Conservation (phyloP, 495 filamentous ascomycete genomes). For the Parmelia sp. region DNA sequence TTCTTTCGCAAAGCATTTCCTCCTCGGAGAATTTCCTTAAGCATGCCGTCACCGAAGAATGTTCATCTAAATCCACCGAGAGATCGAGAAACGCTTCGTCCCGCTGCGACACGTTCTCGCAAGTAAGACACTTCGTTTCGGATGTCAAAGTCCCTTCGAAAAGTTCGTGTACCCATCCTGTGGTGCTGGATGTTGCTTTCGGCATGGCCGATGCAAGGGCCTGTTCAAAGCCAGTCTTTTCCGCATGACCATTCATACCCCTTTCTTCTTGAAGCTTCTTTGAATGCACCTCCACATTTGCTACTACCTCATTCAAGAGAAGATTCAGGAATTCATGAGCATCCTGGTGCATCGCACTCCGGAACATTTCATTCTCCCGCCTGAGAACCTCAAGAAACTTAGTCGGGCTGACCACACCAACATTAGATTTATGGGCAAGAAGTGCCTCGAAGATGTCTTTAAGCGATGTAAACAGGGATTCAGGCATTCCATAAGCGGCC, state of each 20-base stretch:
- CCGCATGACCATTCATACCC: conserved; percentile 39
- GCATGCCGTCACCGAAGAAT: conserved; percentile 94
- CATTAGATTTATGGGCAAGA: conserved; percentile 71
- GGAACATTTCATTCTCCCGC: conserved; percentile 95
- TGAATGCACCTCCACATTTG: conserved; percentile 81
- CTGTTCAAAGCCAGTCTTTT: conserved; percentile 29
- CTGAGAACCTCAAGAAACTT: conserved; percentile 91
- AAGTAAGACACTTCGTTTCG: conserved; percentile 93
- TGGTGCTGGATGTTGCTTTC: conserved; percentile 45
- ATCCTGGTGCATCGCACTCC: conserved; percentile 94
- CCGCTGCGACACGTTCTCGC: conserved; percentile 88
- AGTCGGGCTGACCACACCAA: conserved; percentile 86
- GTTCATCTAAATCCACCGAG: conserved; percentile 91
- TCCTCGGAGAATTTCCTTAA: conserved; percentile 92
- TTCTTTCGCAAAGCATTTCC: conserved; percentile 97
- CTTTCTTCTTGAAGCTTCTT: conserved; percentile 47
- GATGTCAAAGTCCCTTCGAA: conserved; percentile 94
- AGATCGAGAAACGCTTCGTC: conserved; percentile 94
- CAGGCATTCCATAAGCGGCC: conserved; percentile 80
- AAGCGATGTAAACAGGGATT: conserved; percentile 86
- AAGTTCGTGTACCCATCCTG: conserved; percentile 93
- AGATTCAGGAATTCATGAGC: conserved; percentile 95
- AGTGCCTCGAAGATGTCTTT: conserved; percentile 96
- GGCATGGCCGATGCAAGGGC: conserved; percentile 36
- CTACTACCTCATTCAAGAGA: conserved; percentile 90